Evolutionary conservation across 108 stramenopile species (phyloP), one percentile per base, ranked within the genome.

Genomic region (Skeletonema marinoi): DNA sequence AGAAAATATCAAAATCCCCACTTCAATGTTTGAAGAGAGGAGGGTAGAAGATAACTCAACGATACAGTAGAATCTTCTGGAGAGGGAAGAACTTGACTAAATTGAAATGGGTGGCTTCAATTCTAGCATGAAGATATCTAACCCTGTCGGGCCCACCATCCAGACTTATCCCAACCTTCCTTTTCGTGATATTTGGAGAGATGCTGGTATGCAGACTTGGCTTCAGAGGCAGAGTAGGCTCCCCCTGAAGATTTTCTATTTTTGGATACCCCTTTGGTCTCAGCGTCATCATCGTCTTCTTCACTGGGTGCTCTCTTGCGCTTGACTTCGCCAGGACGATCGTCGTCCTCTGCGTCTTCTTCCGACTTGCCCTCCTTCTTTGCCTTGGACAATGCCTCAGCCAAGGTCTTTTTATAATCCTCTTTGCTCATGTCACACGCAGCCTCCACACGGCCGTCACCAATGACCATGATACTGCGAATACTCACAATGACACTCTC

Each of bases 401-500:
- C 54, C 66, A 68, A 62, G 14, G 41, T 33, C 38, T 54, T 33
- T 16, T 86, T 68, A 58, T 90, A 89, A 25, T 82, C 50, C 39
- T 73, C 51, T 19, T 81, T 80, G 9, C 78, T 21, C 69, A 95
- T 73, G 8, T 92, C 84, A 30, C 72, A 69, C 0, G 92, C 94
- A 11, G 92, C 90, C 66, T 90, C 74, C 17, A 95, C 67, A 11
- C 94, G 84, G 11, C 94, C 96, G 68, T 97, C 92, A 0, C 96
- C 96, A 38, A 97, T 93, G 50, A 96, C 96, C 78, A 97, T 82
- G 31, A 96, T 89, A 32, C 91, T 92, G 46, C 96, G 92, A 58
- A 97, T 87, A 29, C 88, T 89, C 11, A 97, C 96, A 79, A 97
- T 95, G 66, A 97, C 96, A 82, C 81, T 87, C 64, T 97, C 96